Evolutionary conservation across 371 early-diverging fungal species (phyloP).

Genomic region (Haplosporangium sp.): DNA sequence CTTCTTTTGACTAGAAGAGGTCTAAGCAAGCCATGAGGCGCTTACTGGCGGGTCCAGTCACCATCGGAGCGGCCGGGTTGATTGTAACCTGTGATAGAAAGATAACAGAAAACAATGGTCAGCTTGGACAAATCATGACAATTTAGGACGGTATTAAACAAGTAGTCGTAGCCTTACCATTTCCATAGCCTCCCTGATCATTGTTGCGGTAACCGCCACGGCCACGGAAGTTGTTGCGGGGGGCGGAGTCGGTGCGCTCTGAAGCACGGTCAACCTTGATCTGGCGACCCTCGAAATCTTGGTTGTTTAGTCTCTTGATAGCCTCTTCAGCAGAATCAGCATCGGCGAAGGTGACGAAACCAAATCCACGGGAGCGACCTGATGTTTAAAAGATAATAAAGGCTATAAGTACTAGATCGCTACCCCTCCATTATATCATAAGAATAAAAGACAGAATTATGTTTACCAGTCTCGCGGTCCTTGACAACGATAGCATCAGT

Average conservation of each 20-base stretch:
- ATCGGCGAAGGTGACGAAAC: constrained; percentile 76
- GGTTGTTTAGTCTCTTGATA: constrained; percentile 66
- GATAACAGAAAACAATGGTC: neutral
- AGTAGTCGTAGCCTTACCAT: neutral
- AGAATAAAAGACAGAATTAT: too few species aligned
- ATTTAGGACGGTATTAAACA: neutral
- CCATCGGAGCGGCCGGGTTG: constrained; percentile 44
- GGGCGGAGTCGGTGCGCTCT: constrained; percentile 6
- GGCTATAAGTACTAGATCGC: too few species aligned
- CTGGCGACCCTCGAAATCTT: constrained; percentile 72
- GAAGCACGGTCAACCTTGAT: constrained; percentile 68
- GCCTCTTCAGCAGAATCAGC: constrained; percentile 66
- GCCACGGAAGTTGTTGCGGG: constrained; percentile 8
- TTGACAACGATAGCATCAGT: constrained; percentile 59
- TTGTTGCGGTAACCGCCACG: constrained; percentile 4
- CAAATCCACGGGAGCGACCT: constrained; percentile 84
- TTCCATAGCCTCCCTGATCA: too few species aligned
- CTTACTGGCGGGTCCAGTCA: constrained; percentile 36
- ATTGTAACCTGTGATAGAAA: constrained; percentile 19
- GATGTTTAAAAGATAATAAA: too few species aligned
- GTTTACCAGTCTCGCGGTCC: constrained; percentile 65
- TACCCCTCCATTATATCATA: too few species aligned
- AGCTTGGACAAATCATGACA: neutral
- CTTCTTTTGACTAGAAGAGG: neutral
- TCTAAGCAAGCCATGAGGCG: neutral